Base-by-base conservation (phyloP, 2,329 filamentous ascomycete species). In the Talaromyces verruculosus region DNA sequence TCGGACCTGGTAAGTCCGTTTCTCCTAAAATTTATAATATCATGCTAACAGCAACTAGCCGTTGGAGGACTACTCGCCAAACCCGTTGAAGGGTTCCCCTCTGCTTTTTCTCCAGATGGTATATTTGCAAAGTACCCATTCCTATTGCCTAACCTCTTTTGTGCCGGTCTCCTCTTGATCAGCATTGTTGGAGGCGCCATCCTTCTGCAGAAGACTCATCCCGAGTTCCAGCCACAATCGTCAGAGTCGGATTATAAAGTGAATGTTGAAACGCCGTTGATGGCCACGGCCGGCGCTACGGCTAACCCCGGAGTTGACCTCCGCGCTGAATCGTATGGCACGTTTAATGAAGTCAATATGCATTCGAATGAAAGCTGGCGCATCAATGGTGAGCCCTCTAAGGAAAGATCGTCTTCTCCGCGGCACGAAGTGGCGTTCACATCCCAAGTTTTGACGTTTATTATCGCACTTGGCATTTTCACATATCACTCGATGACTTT, bases 401-500 rank as follows among this genome's bases (percentile, higher is more conserved):
- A 75, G 68, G 33, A 71, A 70, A 51, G 68, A 70, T 19, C 68
- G 71, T 7, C 77, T 74, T 35, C 72, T 79, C 57, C 65, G 2
- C 69, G 71, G 61, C 75, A 75, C 15, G 74, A 79, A 33, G 82
- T 82, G 67, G 82, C 84, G 61, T 87, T 89, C 70, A 89, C 84
- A 1, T 83, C 80, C 77, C 86, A 85, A 47, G 88, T 97, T 67
- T 82, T 91, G 70, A 88, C 91, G 77, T 86, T 97, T 63, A 88
- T 95, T 45, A 73, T 92, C n/a, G 90, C 93, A 1, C 81, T 97
- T 58, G 91, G 90, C 53, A 91, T 97, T 69, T 97, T 96, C 80
- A 95, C 92, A 4, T 96, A 96, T 76, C 93, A 97, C 79, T 92
- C 90, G 43, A 97, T 97, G 93, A 93, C 91, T 0, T 97, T 92